Evolutionary conservation across 352 stramenopile species (phyloP).

Genomic region (Globisporangium uncinulatum): DNA sequence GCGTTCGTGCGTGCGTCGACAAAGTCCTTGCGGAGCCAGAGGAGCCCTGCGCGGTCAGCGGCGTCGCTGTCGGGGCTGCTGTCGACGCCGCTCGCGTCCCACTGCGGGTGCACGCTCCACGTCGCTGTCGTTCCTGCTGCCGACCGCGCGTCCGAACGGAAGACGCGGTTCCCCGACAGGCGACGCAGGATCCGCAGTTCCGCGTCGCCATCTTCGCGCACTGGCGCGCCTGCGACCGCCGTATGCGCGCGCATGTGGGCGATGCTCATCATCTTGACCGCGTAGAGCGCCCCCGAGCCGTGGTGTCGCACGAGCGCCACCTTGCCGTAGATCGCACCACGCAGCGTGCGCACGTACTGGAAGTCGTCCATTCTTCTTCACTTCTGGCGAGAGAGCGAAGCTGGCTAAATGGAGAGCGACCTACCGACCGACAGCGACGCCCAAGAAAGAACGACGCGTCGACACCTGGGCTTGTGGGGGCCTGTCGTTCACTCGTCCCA

Average conservation of each 20-base stretch:
- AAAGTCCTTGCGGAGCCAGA: conserved; percentile 49
- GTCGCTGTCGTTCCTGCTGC: neutral
- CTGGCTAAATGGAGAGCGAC: no score
- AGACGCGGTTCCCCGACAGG: conserved; percentile 27
- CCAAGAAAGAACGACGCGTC: no score
- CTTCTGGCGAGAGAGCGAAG: neutral
- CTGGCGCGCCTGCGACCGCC: conserved; percentile 29
- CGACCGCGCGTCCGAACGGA: neutral
- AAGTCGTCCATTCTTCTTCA: conserved; percentile 14
- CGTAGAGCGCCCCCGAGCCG: conserved; percentile 23
- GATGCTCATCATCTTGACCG: conserved; percentile 65
- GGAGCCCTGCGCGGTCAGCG: conserved; percentile 23
- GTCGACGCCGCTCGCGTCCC: neutral
- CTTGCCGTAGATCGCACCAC: conserved; percentile 21
- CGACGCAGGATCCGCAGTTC: conserved; percentile 38
- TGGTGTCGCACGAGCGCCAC: conserved; percentile 21
- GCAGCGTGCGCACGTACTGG: conserved; percentile 30
- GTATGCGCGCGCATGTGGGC: conserved; percentile 40
- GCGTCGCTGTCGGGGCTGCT: neutral
- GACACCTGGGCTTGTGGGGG: neutral
- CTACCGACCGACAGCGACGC: no score
- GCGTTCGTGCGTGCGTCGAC: conserved; percentile 33
- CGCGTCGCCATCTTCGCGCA: conserved; percentile 37
- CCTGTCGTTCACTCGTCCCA: no score
- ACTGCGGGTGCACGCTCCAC: conserved; percentile 21